Evolutionary conservation across 306 rosid genomes (phyloP), one percentile per base, ranked within the genome.

Genomic region (Begonia peltatifolia): DNA sequence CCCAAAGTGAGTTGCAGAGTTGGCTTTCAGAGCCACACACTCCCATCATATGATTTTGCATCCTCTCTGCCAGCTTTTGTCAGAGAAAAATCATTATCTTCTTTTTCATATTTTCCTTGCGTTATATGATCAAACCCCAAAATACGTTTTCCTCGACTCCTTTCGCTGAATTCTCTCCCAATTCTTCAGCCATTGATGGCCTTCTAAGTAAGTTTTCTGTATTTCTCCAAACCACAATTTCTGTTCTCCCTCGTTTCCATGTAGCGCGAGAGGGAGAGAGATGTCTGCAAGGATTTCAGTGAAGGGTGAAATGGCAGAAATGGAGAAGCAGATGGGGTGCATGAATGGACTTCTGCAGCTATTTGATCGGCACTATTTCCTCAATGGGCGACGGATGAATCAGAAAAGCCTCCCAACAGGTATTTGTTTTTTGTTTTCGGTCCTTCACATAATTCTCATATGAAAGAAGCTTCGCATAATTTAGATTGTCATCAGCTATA

Each of bases 271-370:
- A 49, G 11, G 18, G 41, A 17, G 47, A 57, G 72, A 78, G 36
- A 89, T 89, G 97, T 72, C 95, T 67, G 68, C 71, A 50, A 82
- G 74, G 55, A 54, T 67, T 55, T 58, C 80, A 7, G 53, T 75
- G 59, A 73, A 73, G 25, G 87, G 78, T 38, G 89, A 89, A 51
- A 84, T 76, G 36, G 68, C 64, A 61, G 89, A 81, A 57, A 72
- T 89, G 67, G 80, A 76, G 68, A 85, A 85, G 79, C 94, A 85
- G 30, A 76, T 85, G 70, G 95, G 97, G 0, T 89, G 97, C 74
- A 76, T 85, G 64, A 65, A 74, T 67, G 94, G 85, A 14, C 70
- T 89, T 64, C 78, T 85, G 57, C 87, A 76, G 76, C 77, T 89
- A 58, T 85, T 89, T 59, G 83, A 80, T 61, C 83, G 97, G 20